A percentile compares a stretch with the other conserved stretches of the same genome.
Evolutionary conservation across 2,329 filamentous ascomycete genomes (phyloP).

Genomic region (Stemphylium vesicarium): DNA sequence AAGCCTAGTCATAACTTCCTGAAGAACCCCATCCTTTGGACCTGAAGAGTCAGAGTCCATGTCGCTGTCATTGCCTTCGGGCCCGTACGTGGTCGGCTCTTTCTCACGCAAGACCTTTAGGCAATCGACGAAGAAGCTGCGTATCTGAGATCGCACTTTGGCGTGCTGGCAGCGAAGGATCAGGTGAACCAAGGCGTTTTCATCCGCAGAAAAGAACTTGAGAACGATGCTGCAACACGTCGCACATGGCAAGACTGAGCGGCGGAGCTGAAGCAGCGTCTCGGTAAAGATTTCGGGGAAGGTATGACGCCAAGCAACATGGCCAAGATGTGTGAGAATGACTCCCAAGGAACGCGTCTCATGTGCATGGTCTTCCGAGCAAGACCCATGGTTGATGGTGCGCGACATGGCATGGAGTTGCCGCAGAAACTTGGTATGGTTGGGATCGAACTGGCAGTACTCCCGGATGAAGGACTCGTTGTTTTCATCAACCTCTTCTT

Average conservation of each 20-base stretch:
- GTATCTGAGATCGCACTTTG: constrained; percentile 38
- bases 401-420: constrained; percentile 66
- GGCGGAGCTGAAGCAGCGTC: constrained; percentile 61
- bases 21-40: constrained; percentile 25
- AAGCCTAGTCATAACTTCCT: constrained; percentile 26
- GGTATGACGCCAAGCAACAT: constrained; percentile 74
- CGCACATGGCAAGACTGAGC: constrained; percentile 58
- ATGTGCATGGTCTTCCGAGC: constrained; percentile 54
- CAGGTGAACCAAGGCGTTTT: constrained; percentile 67
- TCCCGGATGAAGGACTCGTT: constrained; percentile 77
- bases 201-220: constrained; percentile 64
- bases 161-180: constrained; percentile 50
- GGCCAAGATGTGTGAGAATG: constrained; percentile 72
- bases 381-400: constrained; percentile 56
- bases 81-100: constrained; percentile 36
- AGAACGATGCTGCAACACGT: constrained; percentile 66
- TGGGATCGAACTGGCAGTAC: constrained; percentile 79
- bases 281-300: constrained; percentile 68
- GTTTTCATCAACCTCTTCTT: constrained; percentile 67
- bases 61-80: constrained; percentile 37
- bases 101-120: constrained; percentile 42
- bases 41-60: constrained; percentile 26
- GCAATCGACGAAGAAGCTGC: constrained; percentile 40
- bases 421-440: constrained; percentile 71
- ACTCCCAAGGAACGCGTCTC: constrained; percentile 62